Evolutionary conservation across 768 basidiomycete species (phyloP), one percentile per base, ranked within the genome.

Genomic region (Collybiopsis luxurians): DNA sequence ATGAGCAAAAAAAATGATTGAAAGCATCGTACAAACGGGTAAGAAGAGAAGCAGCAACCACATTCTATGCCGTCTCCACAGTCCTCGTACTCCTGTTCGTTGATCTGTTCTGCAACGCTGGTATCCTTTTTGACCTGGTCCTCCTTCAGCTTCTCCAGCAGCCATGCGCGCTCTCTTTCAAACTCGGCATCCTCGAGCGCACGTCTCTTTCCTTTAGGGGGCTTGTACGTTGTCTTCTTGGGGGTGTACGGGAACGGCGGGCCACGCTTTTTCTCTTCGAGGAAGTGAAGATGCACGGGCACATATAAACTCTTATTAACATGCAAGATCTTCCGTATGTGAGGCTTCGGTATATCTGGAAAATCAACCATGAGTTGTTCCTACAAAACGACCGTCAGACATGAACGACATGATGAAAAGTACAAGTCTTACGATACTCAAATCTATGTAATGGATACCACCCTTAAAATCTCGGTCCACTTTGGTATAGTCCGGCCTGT

Each of bases 21-120:
- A 9, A 11, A 15, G 26, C 27, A 39, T 74, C 90, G 56, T 67
- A 92, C 90, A 70, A 90, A 87, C 3, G 85, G 68, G 59, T 86
- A 90, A 11, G 72, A 76, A 3, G 81, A 72, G 65, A 94, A 96
- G 70, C 94, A 97, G 64, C 93, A 95, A 12, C 88, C 89, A 63
- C 94, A 95, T 63, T 95, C 92, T 34, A 95, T 84, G 2, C 86
- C 89, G 49, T 76, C 80, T 7, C 77, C 78, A 7, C 69, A 75
- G 30, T 79, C 83, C 19, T 77, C 73, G 24, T 75, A 71, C 40
- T 76, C 78, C n/a, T 78, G 68, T 55, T 75, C 68, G 47, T 71
- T 68, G 38, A 69, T 59, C 34, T 71, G 66, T 43, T 73, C 69
- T 23, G 71, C 71, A 0, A 64, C 60, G 12, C 62, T 67, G 26